Conservation (phyloP, 2,329 filamentous ascomycete species). For the Paecilomyces sp. region DNA sequence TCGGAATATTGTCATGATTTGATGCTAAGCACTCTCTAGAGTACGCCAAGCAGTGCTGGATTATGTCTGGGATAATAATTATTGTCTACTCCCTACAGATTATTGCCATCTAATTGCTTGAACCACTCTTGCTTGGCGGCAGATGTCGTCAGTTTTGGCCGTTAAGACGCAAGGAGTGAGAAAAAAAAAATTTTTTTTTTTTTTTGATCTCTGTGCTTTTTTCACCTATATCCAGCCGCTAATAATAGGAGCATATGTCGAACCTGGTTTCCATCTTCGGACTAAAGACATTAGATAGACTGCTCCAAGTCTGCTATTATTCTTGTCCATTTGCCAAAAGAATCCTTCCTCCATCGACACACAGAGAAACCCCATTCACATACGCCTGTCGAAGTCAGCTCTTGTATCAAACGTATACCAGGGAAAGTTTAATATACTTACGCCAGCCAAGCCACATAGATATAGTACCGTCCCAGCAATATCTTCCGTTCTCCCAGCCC, state of each 20-base stretch:
- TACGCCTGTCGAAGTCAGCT: slow-evolving; percentile 22
- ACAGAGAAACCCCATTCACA: slow-evolving; percentile 33
- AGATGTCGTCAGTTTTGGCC: too few relatives aligned
- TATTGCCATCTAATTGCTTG: too few relatives aligned
- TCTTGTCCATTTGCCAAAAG: slow-evolving; percentile 35
- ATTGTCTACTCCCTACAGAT: too few relatives aligned
- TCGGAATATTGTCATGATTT: neutral
- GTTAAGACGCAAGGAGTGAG: too few relatives aligned
- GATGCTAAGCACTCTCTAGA: neutral
- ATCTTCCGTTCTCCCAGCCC: slow-evolving; percentile 33
- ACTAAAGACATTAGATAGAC: neutral
- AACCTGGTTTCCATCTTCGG: too few relatives aligned
- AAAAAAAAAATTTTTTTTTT: too few relatives aligned
- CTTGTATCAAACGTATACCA: too few relatives aligned
- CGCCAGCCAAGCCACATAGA: slow-evolving; percentile 35
- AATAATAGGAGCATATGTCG: too few relatives aligned
- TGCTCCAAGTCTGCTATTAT: slow-evolving; percentile 8
- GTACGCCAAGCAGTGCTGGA: neutral
- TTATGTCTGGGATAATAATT: too few relatives aligned
- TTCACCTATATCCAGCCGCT: too few relatives aligned
- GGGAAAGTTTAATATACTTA: slow-evolving; percentile 11
- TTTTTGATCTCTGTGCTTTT: too few relatives aligned
- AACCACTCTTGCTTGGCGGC: too few relatives aligned
- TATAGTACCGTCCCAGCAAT: slow-evolving; percentile 39
- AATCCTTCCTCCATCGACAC: slow-evolving; percentile 34